These are phyloP conservation scores for Phialocephala sp. DNA, from an alignment of 2,329 filamentous ascomycete genomes.

Conservation along the genomic window DNA sequence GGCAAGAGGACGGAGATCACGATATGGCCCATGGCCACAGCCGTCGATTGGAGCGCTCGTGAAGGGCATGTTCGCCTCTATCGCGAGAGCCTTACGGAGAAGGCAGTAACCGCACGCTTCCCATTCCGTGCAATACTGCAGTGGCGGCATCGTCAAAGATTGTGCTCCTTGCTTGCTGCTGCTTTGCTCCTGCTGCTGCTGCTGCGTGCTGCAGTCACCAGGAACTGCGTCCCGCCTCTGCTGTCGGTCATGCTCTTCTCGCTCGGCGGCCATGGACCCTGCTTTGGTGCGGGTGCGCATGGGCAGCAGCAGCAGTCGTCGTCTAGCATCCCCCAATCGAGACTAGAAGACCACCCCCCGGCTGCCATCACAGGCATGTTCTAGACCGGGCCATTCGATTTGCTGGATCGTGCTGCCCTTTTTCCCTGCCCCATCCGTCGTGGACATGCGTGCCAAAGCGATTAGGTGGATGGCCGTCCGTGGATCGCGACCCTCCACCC, in stretches of 20 bases:
- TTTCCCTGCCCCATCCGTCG: neutral
- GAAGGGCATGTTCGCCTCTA: slow-evolving; percentile 2
- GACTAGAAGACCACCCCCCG: neutral
- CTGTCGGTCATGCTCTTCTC: neutral
- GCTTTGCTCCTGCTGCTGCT: too few relatives aligned
- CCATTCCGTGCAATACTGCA: neutral
- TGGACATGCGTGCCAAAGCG: neutral
- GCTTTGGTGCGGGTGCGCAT: neutral
- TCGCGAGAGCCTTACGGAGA: neutral
- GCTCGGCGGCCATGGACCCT: neutral
- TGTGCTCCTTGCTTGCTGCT: neutral
- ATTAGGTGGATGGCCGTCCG: neutral
- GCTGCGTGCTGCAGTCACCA: neutral
- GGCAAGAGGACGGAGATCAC: neutral
- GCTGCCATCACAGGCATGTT: neutral
- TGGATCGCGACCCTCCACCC: neutral
- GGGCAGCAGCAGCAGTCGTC: neutral
- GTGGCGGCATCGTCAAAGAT: neutral
- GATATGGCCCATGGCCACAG: neutral
- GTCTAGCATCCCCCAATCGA: slow-evolving; percentile 3
- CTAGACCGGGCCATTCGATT: slow-evolving; percentile 10
- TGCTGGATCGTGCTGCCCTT: slow-evolving; percentile 4
- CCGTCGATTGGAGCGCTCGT: neutral
- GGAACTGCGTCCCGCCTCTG: slow-evolving; percentile 1
- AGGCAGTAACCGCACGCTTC: neutral